phyloP scores from a whole-genome alignment of 352 stramenopile species.

The Thalassiosira hispida region DNA sequence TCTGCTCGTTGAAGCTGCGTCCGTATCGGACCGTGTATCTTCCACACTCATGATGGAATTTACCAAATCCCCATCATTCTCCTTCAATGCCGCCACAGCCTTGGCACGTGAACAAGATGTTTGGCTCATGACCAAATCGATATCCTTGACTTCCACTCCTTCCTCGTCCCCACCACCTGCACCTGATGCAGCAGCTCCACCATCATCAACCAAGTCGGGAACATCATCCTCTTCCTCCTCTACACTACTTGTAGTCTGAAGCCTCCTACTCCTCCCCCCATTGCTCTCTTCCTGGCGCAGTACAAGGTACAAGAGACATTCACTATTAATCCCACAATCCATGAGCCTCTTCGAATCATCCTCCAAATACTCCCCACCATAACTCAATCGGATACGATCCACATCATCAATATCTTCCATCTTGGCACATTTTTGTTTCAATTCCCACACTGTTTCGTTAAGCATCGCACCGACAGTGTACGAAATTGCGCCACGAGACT shows the following conservation, averaged over 20 bases:
- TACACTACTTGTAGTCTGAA: not conserved
- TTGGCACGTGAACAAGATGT: slow-evolving; percentile 92
- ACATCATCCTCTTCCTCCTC: too few relatives aligned
- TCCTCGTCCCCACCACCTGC: slow-evolving; percentile 89
- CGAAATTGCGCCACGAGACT: not conserved
- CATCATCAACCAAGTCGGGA: too few relatives aligned
- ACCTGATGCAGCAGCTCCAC: slow-evolving; percentile 21
- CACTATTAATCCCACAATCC: not conserved
- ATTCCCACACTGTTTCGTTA: not conserved
- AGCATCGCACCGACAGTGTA: not conserved
- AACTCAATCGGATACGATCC: not conserved
- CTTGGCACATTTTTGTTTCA: not conserved
- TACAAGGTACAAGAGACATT: not conserved
- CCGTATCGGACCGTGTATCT: not conserved
- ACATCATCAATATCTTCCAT: not conserved
- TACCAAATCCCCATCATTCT: slow-evolving; percentile 98
- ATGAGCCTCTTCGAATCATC: not conserved
- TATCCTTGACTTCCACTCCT: slow-evolving; percentile 97
- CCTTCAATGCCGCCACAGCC: slow-evolving; percentile 96
- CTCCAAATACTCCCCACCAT: not conserved
- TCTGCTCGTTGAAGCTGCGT: not conserved
- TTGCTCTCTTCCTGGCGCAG: not conserved
- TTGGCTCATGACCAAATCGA: slow-evolving; percentile 97
- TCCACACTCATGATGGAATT: slow-evolving; percentile 95
- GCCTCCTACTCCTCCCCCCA: not conserved